A percentile compares a stretch with the other conserved stretches of the same genome.
phyloP scores from a whole-genome alignment of 2,329 filamentous ascomycete species.

The Alternaria sp. region DNA sequence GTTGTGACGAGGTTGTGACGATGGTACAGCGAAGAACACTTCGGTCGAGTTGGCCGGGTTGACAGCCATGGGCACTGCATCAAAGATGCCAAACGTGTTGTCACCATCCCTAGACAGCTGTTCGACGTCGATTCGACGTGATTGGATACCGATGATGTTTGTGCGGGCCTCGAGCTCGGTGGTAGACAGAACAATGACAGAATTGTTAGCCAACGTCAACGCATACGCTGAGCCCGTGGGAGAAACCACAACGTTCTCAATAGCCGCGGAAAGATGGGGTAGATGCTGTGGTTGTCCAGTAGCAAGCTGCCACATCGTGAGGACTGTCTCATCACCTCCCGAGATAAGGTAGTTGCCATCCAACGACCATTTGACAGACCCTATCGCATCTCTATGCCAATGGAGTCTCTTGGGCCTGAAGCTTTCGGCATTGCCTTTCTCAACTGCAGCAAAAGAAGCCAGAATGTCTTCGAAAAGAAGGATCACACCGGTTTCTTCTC shows the following conservation, averaged over 20 bases:
- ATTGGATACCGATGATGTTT: conserved; percentile 84
- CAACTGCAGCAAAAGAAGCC: conserved; percentile 58
- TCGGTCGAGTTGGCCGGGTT: conserved; percentile 53
- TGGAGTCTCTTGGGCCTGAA: conserved; percentile 73
- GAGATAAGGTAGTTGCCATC: conserved; percentile 96
- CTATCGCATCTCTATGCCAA: conserved; percentile 89
- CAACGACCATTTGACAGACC: conserved; percentile 86
- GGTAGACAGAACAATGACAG: conserved; percentile 87
- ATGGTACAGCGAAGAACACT: conserved; percentile 60
- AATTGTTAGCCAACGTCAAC: conserved; percentile 89
- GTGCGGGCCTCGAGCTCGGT: conserved; percentile 85
- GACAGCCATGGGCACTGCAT: conserved; percentile 49
- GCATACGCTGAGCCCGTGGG: conserved; percentile 81
- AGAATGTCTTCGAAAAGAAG: conserved; percentile 82
- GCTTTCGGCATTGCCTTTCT: conserved; percentile 51
- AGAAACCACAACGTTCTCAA: conserved; percentile 86
- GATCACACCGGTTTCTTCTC: conserved; percentile 78
- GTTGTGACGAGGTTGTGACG: conserved; percentile 56
- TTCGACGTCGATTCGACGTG: conserved; percentile 44
- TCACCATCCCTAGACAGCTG: conserved; percentile 33
- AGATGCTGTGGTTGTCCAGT: conserved; percentile 83
- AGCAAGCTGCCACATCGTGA: conserved; percentile 93
- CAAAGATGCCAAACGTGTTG: conserved; percentile 32
- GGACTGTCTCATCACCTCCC: conserved; percentile 85
- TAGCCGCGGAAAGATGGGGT: conserved; percentile 86